Base-by-base conservation (phyloP, 2,329 filamentous ascomycete genomes). In the Microthyrium microscopicum region DNA sequence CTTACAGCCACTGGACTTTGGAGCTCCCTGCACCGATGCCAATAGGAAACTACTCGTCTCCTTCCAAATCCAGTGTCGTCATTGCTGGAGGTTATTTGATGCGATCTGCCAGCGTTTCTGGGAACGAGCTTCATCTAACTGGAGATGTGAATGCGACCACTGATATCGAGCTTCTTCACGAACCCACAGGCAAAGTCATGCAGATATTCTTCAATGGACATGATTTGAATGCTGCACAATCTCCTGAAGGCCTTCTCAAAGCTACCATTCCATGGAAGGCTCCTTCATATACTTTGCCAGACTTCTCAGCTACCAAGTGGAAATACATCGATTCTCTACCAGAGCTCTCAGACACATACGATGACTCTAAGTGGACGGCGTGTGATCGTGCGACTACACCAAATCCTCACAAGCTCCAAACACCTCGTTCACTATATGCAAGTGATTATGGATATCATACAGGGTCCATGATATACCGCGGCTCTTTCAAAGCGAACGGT, bases 371-470 rank as follows among this genome's bases (percentile, higher is more conserved):
- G 5, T 89, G 81, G 81, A 62, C 62, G 0, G 43, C 47, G 0
- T 78, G 77, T 1, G 55, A 74, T 39, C 57, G 70, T 5, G 59
- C 55, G 2, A 61, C 60, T 3, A 73, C 71, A 1, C 68, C 68
- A 46, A 83, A 82, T 49, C 69, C 66, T 0, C 56, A 60, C n/a
- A 51, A 54, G 4, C 55, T 76, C 3, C 62, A 58, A 1, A 84
- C 78, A 0, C 71, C 77, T 0, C 71, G 68, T 0, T 57, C 53
- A 2, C 64, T 85, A 0, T 81, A 77, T 44, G 64, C 63, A 1
- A 68, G 68, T 12, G 78, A 85, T 51, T 85, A 85, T 45, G 78
- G 78, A 17, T 85, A 73, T 52, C 63, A 80, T 48, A 65, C 70
- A 0, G 78, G 79, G 3, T 68, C 67, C 1, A 59, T 83, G 0